Evolutionary conservation across 805 yeast species (phyloP).

Genomic region (Saccharomycopsis fibuligera): DNA sequence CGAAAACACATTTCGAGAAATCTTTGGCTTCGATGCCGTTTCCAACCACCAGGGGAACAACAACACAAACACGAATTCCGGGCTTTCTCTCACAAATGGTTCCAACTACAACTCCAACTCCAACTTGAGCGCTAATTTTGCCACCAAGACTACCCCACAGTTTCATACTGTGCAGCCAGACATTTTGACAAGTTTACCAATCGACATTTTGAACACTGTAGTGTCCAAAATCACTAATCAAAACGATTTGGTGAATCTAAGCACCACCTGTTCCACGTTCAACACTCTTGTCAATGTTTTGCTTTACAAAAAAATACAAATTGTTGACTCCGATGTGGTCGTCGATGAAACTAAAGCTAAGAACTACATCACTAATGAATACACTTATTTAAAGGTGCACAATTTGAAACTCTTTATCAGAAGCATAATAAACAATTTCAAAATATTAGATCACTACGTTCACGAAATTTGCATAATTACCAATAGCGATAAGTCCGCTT

Average conservation of each 20-base stretch:
- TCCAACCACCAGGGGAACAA: background rate
- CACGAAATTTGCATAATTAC: constrained; percentile 27
- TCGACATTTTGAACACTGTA: constrained; percentile 1
- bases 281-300: constrained; percentile 25
- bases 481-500: constrained; percentile 6
- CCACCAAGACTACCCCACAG: no score
- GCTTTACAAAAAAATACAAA: constrained; percentile 25
- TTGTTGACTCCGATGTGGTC: constrained; percentile 22
- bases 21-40: background rate
- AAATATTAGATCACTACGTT: constrained; percentile 23
- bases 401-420: constrained; percentile 27
- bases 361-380: constrained; percentile 23
- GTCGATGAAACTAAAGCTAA: constrained; percentile 22
- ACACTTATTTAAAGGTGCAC: constrained; percentile 24
- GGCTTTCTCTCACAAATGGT: background rate
- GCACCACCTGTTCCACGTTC: constrained; percentile 26
- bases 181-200: background rate
- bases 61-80: background rate
- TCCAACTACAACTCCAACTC: background rate
- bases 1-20: constrained; percentile 2
- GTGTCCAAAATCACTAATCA: constrained; percentile 18
- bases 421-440: constrained; percentile 25
- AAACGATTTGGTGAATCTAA: constrained; percentile 25
- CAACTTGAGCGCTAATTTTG: no score
- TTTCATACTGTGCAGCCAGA: no score